Percentiles rank a stretch among this genome's conserved stretches.
Evolutionary conservation across 352 stramenopile genomes (phyloP).

Genomic region (Pythium pectinolyticum): DNA sequence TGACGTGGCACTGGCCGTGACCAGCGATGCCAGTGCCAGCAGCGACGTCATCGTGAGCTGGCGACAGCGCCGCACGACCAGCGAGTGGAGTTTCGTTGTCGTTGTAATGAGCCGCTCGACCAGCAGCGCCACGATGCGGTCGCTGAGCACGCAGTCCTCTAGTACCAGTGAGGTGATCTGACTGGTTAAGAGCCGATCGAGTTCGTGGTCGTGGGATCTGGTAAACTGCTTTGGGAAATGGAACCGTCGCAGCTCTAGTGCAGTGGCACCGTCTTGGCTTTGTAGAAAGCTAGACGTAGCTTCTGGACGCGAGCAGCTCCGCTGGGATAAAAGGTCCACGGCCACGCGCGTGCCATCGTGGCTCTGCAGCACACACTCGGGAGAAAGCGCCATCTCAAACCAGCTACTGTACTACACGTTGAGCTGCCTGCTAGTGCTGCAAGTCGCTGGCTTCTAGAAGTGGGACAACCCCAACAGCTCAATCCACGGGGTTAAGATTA

Average conservation of each 20-base stretch:
- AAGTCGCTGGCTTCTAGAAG: no score
- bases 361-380: constrained; percentile 8
- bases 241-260: constrained; percentile 11
- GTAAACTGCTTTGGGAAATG: constrained; percentile 25
- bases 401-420: no score
- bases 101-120: constrained; percentile 32
- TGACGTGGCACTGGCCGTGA: constrained; percentile 35
- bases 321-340: constrained; percentile 10
- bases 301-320: background rate
- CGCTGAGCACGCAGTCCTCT: constrained; percentile 42
- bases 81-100: constrained; percentile 22
- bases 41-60: constrained; percentile 64
- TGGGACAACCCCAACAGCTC: no score
- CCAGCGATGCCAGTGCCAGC: constrained; percentile 41
- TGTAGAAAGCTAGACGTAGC: background rate
- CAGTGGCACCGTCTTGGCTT: constrained; percentile 1
- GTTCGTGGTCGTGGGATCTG: constrained; percentile 23
- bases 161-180: constrained; percentile 34
- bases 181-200: constrained; percentile 13
- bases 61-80: constrained; percentile 33
- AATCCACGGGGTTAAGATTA: constrained; percentile 6
- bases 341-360: background rate
- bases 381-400: background rate
- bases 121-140: constrained; percentile 35
- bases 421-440: no score